Conservation (phyloP, 371 early-diverging fungal species). For the Zancudomyces culisetae region DNA sequence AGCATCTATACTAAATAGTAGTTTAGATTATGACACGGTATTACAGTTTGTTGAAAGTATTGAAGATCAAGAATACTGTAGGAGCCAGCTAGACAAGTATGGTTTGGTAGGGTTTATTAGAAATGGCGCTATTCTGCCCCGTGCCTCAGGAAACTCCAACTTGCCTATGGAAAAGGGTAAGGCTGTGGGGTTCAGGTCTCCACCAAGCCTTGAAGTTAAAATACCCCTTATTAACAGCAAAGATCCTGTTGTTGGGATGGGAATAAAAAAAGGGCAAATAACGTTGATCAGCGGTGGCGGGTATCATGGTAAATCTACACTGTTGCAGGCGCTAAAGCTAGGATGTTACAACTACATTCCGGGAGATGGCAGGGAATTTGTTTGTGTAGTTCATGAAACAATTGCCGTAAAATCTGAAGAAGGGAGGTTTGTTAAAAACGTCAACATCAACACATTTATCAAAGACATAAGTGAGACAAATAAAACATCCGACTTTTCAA, state of each 20-base stretch:
- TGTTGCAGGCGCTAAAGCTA: slow-evolving; percentile 26
- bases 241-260: slow-evolving; percentile 28
- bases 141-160: slow-evolving; percentile 26
- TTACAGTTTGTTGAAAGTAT: slow-evolving; percentile 12
- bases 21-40: slow-evolving; percentile 8
- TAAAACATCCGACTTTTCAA: slow-evolving; percentile 20
- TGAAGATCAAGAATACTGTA: slow-evolving; percentile 25
- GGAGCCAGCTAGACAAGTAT: slow-evolving; percentile 7
- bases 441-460: slow-evolving; percentile 31
- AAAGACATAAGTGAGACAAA: slow-evolving; percentile 25
- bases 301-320: slow-evolving; percentile 33
- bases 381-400: slow-evolving; percentile 15
- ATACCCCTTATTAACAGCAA: slow-evolving; percentile 23
- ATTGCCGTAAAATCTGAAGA: slow-evolving; percentile 29
- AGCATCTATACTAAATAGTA: slow-evolving; percentile 6
- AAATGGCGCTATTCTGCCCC: slow-evolving; percentile 31
- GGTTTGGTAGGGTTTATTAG: slow-evolving; percentile 24
- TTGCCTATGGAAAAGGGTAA: slow-evolving; percentile 13
- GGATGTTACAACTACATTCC: slow-evolving; percentile 32
- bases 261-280: slow-evolving; percentile 22
- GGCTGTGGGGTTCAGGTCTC: slow-evolving; percentile 16
- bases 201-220: slow-evolving; percentile 8
- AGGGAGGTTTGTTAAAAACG: slow-evolving; percentile 22
- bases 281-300: slow-evolving; percentile 35
- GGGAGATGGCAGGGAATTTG: slow-evolving; percentile 33